These are phyloP conservation scores for Cordyceps pruinosa DNA, from an alignment of 2,329 filamentous ascomycete genomes.

Conservation along the genomic window DNA sequence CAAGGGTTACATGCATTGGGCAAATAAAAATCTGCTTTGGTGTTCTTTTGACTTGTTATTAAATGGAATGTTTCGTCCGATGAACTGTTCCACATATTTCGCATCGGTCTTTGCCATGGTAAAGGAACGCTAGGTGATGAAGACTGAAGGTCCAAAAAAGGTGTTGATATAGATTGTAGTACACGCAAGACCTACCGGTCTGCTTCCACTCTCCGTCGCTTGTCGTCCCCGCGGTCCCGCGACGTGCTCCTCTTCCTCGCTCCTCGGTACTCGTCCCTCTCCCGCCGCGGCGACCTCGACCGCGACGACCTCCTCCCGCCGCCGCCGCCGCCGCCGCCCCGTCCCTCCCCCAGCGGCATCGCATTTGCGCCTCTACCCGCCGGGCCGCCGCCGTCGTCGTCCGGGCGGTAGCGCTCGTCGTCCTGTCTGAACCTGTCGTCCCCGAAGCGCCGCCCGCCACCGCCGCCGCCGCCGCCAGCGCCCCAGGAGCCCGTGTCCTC, in stretches of 20 bases:
- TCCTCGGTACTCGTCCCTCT: slow-evolving; percentile 38
- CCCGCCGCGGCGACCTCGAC: slow-evolving; percentile 45
- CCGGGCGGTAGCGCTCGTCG: slow-evolving; percentile 40
- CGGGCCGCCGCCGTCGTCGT: slow-evolving; percentile 27
- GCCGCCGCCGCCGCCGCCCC: slow-evolving; percentile 25
- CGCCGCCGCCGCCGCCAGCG: slow-evolving; percentile 46
- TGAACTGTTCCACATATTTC: background rate
- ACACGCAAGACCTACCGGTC: slow-evolving; percentile 19
- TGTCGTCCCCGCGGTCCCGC: slow-evolving; percentile 49
- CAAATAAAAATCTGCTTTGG: background rate
- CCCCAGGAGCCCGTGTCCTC: slow-evolving; percentile 93
- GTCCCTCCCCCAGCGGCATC: slow-evolving; percentile 58
- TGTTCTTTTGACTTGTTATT: background rate
- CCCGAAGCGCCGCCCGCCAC: slow-evolving; percentile 25
- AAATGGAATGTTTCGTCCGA: background rate
- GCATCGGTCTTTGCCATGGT: background rate
- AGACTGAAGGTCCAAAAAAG: background rate
- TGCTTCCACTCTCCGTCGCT: slow-evolving; percentile 50
- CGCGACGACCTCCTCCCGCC: slow-evolving; percentile 27
- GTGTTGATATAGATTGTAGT: background rate
- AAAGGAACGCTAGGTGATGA: background rate
- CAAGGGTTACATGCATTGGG: background rate
- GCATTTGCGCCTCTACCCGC: slow-evolving; percentile 59
- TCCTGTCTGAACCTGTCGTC: slow-evolving; percentile 67
- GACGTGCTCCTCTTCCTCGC: slow-evolving; percentile 53